These are phyloP conservation scores for Saccharomyces mikatae DNA, from an alignment of 805 yeast species.

Conservation along the genomic window DNA sequence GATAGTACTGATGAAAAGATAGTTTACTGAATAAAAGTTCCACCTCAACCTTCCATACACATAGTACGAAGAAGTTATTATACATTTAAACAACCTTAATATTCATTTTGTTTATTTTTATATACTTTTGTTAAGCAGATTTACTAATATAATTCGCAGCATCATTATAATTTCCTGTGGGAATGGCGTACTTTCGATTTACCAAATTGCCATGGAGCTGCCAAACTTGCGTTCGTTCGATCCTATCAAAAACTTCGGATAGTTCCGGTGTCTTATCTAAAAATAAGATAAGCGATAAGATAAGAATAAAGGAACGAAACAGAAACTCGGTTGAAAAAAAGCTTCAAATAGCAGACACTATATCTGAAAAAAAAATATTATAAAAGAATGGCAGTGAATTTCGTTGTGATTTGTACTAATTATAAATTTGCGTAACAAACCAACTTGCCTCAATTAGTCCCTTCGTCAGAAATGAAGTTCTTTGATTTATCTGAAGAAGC, in stretches of 20 bases:
- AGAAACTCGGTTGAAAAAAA: background rate
- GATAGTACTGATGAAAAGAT: conserved; percentile 1
- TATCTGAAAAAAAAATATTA: background rate
- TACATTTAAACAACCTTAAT: background rate
- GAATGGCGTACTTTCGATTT: background rate
- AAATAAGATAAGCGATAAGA: background rate
- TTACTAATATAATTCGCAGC: background rate
- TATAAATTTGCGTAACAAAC: background rate
- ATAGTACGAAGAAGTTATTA: background rate
- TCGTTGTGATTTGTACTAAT: background rate
- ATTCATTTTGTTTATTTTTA: background rate
- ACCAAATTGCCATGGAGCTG: background rate
- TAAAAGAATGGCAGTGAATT: background rate
- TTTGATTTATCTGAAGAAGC: conserved; percentile 2
- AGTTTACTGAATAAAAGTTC: background rate
- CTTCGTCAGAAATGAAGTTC: background rate
- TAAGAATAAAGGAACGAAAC: background rate
- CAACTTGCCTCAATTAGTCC: background rate
- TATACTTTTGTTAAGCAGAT: background rate
- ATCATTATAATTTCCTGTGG: background rate
- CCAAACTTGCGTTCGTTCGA: background rate
- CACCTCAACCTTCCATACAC: too few relatives aligned
- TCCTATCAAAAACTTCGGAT: background rate
- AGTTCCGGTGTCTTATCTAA: background rate
- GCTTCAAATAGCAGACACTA: background rate